phyloP scores from a whole-genome alignment of 495 filamentous ascomycete genomes.

The Penicillium tannophilum region DNA sequence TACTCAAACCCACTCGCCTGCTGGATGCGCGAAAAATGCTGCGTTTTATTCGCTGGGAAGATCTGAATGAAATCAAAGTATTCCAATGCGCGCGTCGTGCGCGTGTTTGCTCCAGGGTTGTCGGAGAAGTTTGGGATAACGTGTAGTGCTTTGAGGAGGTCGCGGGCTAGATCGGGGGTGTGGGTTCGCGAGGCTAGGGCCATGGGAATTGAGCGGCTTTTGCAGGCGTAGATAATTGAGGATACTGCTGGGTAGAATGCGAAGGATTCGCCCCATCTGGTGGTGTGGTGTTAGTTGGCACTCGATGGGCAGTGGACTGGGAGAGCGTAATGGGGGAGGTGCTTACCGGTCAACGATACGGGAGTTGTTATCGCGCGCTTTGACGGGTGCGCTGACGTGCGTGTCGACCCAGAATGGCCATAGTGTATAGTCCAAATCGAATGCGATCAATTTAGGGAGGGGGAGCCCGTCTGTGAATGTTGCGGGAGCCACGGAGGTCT shows the following conservation, averaged over 20 bases:
- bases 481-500: conserved; percentile 47
- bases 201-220: conserved; percentile 58
- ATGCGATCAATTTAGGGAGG: conserved; percentile 82
- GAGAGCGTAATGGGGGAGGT: too few relatives aligned
- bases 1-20: conserved; percentile 64
- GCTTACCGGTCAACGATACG: conserved; percentile 50
- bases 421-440: conserved; percentile 96
- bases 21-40: conserved; percentile 76
- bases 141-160: conserved; percentile 76
- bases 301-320: neutral
- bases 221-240: conserved; percentile 65
- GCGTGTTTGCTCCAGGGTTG: conserved; percentile 39
- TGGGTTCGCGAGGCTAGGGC: conserved; percentile 83
- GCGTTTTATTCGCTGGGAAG: conserved; percentile 82
- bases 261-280: conserved; percentile 71
- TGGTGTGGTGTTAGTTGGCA: conserved; percentile 10
- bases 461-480: conserved; percentile 78
- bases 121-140: conserved; percentile 56
- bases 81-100: conserved; percentile 60
- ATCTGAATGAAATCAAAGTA: conserved; percentile 87
- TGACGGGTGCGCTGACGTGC: conserved; percentile 81
- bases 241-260: conserved; percentile 82
- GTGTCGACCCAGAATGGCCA: conserved; percentile 99
- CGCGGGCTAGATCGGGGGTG: conserved; percentile 75
- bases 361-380: conserved; percentile 59